Evolutionary conservation across 169 alveolate genomes (phyloP), one percentile per base, ranked within the genome.

Genomic region (Plasmodium berghei): DNA sequence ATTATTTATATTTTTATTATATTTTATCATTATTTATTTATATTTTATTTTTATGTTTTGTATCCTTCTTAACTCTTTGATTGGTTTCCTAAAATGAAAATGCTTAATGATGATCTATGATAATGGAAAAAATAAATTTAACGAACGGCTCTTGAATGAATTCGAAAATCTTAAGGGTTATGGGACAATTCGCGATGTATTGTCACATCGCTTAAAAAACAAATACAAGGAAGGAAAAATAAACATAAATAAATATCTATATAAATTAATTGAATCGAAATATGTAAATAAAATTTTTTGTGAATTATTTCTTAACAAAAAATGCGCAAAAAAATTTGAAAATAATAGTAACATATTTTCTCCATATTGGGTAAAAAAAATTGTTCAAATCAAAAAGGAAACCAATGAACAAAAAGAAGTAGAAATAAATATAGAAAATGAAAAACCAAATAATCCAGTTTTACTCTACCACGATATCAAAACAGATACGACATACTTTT

Each of bases 191-290:
- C 63, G 66, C 9, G 26, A 9, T 52, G 73, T 49, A 26, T 56
- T 77, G 14, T 18, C 73, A 48, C 0, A 64, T 42, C 55, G 46
- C 10, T 12, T 40, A 48, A 69, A 28, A 63, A 62, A 52, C 26
- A 56, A 40, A 28, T 63, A 64, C 26, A 22, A 69, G 55, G 46
- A 42, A 26, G 10, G 80, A 49, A 56, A 22, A 22, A 72, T 52
- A 72, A 72, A 49, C 20, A 75, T 3, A 55, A 75, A 75, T 28
- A 34, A 45, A 49, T 52, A n/a, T 77, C 45, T 77, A 64, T 64
- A 48, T 16, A 63, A 45, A 14, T 56, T 63, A 77, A 77, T 77
- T 22, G 89, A 77, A 77, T 77, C 62, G 12, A 55, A 77, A 34
- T 77, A 58, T 64, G 10, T 77, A 77, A 69, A 69, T 28, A 77